A percentile compares a stretch with the other conserved stretches of the same genome.
phyloP scores from a whole-genome alignment of 495 filamentous ascomycete genomes.

The Astrocystis sublimbata region DNA sequence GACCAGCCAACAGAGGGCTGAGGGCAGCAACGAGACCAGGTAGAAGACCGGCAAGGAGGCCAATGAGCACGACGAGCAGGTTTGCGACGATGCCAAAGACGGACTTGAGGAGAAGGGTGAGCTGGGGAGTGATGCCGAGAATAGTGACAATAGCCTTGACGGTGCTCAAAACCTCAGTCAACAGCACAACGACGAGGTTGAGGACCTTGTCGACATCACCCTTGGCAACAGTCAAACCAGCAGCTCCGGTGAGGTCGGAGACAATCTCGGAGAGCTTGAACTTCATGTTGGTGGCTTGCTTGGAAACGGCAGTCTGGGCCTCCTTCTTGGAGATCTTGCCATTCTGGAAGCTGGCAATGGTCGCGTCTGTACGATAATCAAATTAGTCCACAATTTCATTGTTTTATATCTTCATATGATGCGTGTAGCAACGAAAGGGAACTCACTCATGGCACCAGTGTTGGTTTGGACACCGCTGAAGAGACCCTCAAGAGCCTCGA shows the following conservation, averaged over 20 bases:
- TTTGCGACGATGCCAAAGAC: constrained; percentile 9
- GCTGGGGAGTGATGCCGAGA: constrained; percentile 6
- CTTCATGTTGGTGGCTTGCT: not conserved
- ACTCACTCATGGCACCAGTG: constrained; percentile 9
- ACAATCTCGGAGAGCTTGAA: constrained; percentile 1
- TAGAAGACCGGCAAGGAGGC: constrained; percentile 6
- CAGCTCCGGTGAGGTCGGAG: not conserved
- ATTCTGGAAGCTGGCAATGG: constrained; percentile 6
- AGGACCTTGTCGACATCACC: constrained; percentile 9
- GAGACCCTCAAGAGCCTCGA: not conserved
- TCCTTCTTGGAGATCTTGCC: constrained; percentile 6
- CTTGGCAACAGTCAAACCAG: not conserved
- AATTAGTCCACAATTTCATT: not conserved
- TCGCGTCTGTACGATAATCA: not conserved
- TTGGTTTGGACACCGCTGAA: constrained; percentile 3
- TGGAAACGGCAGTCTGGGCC: not conserved
- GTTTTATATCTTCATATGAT: not conserved
- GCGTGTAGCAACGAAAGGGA: not conserved
- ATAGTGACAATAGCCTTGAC: constrained; percentile 6
- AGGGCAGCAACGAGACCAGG: constrained; percentile 6
- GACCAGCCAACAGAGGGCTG: constrained; percentile 4
- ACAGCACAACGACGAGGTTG: not conserved
- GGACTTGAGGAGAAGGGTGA: constrained; percentile 1
- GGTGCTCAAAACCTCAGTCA: constrained; percentile 5
- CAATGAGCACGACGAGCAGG: not conserved